Conservation (phyloP, 2,329 filamentous ascomycete species). For the Colletotrichum sp. region DNA sequence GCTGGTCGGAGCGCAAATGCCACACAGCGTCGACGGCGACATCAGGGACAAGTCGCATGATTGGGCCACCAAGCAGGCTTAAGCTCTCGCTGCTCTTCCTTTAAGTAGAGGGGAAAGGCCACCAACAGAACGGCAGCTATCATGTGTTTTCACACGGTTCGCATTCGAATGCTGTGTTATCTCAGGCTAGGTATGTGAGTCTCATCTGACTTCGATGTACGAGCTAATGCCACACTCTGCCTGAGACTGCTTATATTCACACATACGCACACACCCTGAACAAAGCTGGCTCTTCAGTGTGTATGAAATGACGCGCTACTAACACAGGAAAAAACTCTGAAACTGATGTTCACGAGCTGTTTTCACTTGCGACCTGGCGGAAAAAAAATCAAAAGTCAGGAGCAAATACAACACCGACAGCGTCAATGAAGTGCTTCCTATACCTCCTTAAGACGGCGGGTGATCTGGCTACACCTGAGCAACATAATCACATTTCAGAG, state of each 20-base stretch:
- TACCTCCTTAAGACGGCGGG: background rate
- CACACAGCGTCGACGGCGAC: background rate
- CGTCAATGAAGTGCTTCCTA: background rate
- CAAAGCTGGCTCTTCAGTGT: background rate
- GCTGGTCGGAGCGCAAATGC: background rate
- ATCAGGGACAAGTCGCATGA: background rate
- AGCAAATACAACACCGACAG: background rate
- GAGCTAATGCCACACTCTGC: background rate
- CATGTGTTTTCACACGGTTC: background rate
- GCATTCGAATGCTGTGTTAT: background rate
- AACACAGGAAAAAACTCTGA: background rate
- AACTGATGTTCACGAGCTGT: background rate
- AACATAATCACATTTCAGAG: fast-evolving
- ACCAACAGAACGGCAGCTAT: background rate
- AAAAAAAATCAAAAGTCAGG: fast-evolving
- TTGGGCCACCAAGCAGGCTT: background rate
- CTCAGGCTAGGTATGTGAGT: background rate
- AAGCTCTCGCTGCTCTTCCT: background rate
- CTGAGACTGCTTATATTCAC: background rate
- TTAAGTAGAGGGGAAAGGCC: fast-evolving
- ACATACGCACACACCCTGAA: background rate
- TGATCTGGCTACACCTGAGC: background rate
- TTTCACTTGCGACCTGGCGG: background rate
- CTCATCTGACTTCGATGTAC: background rate
- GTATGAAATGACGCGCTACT: background rate